Base-by-base conservation (phyloP, 306 rosid species). In the Gynostemma pentaphyllum region DNA sequence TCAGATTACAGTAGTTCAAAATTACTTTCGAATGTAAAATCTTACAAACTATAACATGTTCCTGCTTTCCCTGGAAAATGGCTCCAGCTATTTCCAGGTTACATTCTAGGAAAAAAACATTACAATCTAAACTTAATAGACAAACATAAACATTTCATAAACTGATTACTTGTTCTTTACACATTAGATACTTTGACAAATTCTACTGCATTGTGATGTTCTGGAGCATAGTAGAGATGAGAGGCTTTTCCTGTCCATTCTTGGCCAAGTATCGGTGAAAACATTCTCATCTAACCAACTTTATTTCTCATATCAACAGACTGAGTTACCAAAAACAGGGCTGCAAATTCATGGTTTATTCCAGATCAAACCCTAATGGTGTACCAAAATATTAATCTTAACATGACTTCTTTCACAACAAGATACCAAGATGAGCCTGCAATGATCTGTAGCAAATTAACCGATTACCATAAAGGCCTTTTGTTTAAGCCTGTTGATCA, bases 401-500 rank as follows among this genome's bases (percentile, higher is more conserved):
- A 3, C 37, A 32, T 32, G 7, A 32, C 37, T 32, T 3, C 21
- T 57, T 57, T 15, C 64, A 16, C 16, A 56, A 19, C 27, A 55
- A 4, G 15, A 57, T 11, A 57, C 18, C 64, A 57, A 57, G 32
- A 57, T 57, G 64, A 57, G 11, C 28, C 63, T 9, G 34, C 15
- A 55, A 55, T 55, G 24, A 27, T 23, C 62, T 29, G 15, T 52
- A 27, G 9, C 22, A 1, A 39, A 47, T 9, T 9, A 19, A 15
- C 27, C 23, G n/a, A n/a, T n/a, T n/a, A n/a, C n/a, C n/a, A n/a
- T n/a, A n/a, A n/a, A n/a, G n/a, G n/a, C n/a, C n/a, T n/a, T n/a
- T n/a, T n/a, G n/a, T 60, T 60, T 40, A 40, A 40, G 48, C 30
- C 29, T 60, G 45, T 48, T 6, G 39, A 40, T 68, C 61, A 68